Evolutionary conservation across 192 early-diverging fungal genomes (phyloP).

Genomic region (Chytriomyces confervae): DNA sequence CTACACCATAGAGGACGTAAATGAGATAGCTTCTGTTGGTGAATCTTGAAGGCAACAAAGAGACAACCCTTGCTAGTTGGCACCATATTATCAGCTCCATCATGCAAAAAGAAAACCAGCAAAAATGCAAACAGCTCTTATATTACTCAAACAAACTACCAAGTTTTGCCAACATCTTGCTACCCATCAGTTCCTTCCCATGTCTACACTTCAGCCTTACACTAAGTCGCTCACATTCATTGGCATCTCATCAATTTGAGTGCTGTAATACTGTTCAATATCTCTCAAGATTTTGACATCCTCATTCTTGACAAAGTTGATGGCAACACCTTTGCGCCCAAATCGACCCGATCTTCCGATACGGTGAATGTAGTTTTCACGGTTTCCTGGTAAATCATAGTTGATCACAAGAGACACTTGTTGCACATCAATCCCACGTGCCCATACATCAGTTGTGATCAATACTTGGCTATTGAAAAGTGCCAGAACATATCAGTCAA

Average conservation of each 20-base stretch:
- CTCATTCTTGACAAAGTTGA: conserved; percentile 99
- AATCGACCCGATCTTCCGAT: conserved; percentile 99
- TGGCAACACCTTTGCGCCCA: conserved; percentile 99
- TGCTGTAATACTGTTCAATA: conserved; percentile 98
- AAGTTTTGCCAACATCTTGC: too few species aligned
- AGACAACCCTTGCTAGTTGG: too few species aligned
- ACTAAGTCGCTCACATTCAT: conserved; percentile 90
- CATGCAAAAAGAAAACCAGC: too few species aligned
- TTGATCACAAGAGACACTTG: conserved; percentile 99
- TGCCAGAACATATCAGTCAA: not conserved
- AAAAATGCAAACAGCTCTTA: too few species aligned
- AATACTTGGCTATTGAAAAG: conserved; percentile 93
- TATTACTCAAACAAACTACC: too few species aligned
- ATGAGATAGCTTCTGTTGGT: too few species aligned
- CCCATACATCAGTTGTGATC: conserved; percentile 97
- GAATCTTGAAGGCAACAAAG: too few species aligned
- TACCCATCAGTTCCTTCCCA: too few species aligned
- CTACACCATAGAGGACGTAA: too few species aligned
- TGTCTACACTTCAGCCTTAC: too few species aligned
- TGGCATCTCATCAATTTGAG: conserved; percentile 99
- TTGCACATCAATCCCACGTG: conserved; percentile 99
- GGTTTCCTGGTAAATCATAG: conserved; percentile 97
- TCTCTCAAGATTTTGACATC: conserved; percentile 92
- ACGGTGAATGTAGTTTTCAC: conserved; percentile 99
- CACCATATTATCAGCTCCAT: too few species aligned